Base-by-base conservation (phyloP, 192 early-diverging fungal genomes). In the Backusella morwellensis region DNA sequence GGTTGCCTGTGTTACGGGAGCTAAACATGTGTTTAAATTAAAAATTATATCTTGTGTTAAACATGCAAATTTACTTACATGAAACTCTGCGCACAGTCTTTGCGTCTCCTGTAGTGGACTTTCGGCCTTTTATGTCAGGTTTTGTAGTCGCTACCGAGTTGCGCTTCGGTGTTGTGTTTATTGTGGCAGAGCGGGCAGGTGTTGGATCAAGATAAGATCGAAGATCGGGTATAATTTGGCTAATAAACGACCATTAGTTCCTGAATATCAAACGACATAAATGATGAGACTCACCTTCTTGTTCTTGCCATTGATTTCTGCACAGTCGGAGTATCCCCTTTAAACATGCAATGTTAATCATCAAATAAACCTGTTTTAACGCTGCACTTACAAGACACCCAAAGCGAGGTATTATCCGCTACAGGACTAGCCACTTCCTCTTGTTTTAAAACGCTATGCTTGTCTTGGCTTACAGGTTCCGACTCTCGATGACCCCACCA, bases 401-500 rank as follows among this genome's bases (percentile, higher is more conserved):
- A 72, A 14, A 29, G 42, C 8, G 70, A 50, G 19, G 26, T 23
- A 23, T 34, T 63, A 5, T 63, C 56, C 23, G 6, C 23, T 63
- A 63, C 23, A 14, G 56, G 56, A 29, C 23, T 63, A 29, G 23
- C 12, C 4, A 63, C 56, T 4, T 63, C 56, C 23, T 63, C 56
- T 63, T 29, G 12, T 8, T 63, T 9, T 12, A 63, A 12, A 3
- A 63, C 26, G 4, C 12, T 63, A 29, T 63, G 56, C 12, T 12
- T 63, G 23, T 14, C 56, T 41, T 70, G 21, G 8, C 11, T 9
- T 15, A 50, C 11, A 35, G 9, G 9, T 56, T 78, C 34, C n/a
- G 47, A 41, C 66, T 75, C 78, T 35, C 68, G 73, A 66, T 79
- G 73, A n/a, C 73, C 78, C 78, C 78, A 79, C 78, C 78, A 79